Base-by-base conservation (phyloP, 2,329 filamentous ascomycete genomes). In the Lachnellula occidentalis region DNA sequence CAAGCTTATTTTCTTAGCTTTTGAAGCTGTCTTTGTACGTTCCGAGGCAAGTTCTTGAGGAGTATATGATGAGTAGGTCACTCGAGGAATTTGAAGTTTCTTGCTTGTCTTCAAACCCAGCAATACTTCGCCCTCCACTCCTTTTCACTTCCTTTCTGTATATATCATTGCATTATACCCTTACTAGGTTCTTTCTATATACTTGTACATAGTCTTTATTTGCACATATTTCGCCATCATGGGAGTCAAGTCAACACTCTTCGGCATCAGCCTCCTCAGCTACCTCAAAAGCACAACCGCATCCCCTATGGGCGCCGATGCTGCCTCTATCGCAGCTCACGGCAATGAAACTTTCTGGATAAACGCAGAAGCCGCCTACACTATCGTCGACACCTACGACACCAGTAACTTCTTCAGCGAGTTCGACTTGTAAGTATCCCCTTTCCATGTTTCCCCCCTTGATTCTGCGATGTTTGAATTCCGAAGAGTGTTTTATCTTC, bases 341-440 rank as follows among this genome's bases (percentile, higher is more conserved):
- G 22, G 45, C 19, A 24, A 22, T 5, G 27, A 31, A 31, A 45
- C 43, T 6, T 21, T 24, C 4, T 41, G 51, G 27, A 48, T 34
- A 3, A 48, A 54, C 34, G 54, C 58, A 5, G 34, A 53, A 15
- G 57, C 55, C 1, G 14, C 36, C 5, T 66, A 64, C 43, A 47
- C 36, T 17, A 55, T 63, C 2, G 64, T 67, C 11, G 71, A 68
- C 53, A 76, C 71, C 21, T 79, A 76, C 51, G 67, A 69, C 19
- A 73, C 74, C 45, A 68, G 72, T 46, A 71, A 73, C 50, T 69
- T 79, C 46, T 69, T 80, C 53, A 70, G 68, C 43, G 71, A 71
- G 55, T 82, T 82, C 66, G 73, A 71, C 59, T 82, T 79, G 68
- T 74, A 76, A 31, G 8, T 4, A 11, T 3, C 27, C 27, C 27